Conservation (phyloP, 495 filamentous ascomycete genomes). For the Tuber indicum region DNA sequence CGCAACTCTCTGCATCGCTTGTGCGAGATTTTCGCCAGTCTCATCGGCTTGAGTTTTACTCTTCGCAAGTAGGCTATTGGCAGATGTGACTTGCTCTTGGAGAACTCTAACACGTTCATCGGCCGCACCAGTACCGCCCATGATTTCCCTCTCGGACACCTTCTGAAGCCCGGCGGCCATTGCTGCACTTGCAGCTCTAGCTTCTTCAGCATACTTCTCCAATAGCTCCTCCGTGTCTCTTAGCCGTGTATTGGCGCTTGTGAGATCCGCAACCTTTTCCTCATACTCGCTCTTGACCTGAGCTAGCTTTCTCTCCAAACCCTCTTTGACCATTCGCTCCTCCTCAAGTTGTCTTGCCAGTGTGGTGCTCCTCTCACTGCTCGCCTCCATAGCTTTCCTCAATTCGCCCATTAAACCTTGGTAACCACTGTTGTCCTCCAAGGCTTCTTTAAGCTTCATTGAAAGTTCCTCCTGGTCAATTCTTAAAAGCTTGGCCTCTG, state of each 20-base stretch:
- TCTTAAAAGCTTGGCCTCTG: slow-evolving; percentile 62
- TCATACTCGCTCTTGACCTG: slow-evolving; percentile 82
- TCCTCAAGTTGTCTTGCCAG: slow-evolving; percentile 80
- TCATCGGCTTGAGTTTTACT: slow-evolving; percentile 86
- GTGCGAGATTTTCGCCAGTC: slow-evolving; percentile 78
- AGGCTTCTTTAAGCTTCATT: slow-evolving; percentile 60
- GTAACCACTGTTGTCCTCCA: slow-evolving; percentile 62
- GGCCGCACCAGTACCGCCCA: slow-evolving; percentile 50
- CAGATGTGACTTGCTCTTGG: slow-evolving; percentile 69
- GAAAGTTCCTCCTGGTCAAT: slow-evolving; percentile 79
- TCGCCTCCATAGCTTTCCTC: slow-evolving; percentile 70
- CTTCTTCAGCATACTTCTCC: slow-evolving; percentile 82
- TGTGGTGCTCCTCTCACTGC: slow-evolving; percentile 62
- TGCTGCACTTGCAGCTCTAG: slow-evolving; percentile 73
- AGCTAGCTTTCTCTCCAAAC: slow-evolving; percentile 68
- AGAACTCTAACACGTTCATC: slow-evolving; percentile 72
- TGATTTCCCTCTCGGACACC: slow-evolving; percentile 51
- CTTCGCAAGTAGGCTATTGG: slow-evolving; percentile 71
- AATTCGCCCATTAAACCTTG: slow-evolving; percentile 65
- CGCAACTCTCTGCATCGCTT: slow-evolving; percentile 91
- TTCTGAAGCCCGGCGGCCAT: slow-evolving; percentile 77
- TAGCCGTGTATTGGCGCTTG: slow-evolving; percentile 62
- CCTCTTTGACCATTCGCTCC: slow-evolving; percentile 68
- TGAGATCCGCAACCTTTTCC: slow-evolving; percentile 71
- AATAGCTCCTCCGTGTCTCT: slow-evolving; percentile 84